Conservation (phyloP, 2,329 filamentous ascomycete genomes). For the Fusarium decemcellulare region DNA sequence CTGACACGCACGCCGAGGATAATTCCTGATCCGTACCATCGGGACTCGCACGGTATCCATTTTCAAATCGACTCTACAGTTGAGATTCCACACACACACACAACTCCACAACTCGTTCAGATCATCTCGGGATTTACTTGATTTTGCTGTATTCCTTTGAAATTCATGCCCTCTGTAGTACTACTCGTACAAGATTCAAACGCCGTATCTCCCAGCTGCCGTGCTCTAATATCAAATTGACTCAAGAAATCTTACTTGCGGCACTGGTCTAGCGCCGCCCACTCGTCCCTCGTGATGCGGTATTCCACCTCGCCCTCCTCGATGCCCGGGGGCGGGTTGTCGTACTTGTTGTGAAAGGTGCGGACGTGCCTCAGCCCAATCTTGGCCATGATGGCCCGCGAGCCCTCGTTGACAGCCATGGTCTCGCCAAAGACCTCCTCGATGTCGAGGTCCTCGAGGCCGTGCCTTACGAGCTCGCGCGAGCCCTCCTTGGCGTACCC, state of each 20-base stretch:
- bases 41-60: not conserved
- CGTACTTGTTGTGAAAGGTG: slow-evolving; percentile 45
- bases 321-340: slow-evolving; percentile 41
- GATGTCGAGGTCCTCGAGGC: slow-evolving; percentile 46
- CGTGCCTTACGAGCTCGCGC: slow-evolving; percentile 46
- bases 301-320: slow-evolving; percentile 49
- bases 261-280: slow-evolving; percentile 23
- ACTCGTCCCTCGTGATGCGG: slow-evolving; percentile 39
- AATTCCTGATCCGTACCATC: not conserved
- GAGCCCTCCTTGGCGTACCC: slow-evolving; percentile 51
- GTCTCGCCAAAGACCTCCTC: slow-evolving; percentile 46
- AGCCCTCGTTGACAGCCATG: slow-evolving; percentile 50
- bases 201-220: too few species aligned
- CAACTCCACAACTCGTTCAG: too few species aligned
- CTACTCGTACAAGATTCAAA: too few species aligned
- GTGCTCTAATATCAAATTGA: too few species aligned
- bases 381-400: slow-evolving; percentile 41
- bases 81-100: too few species aligned
- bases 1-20: not conserved
- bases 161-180: too few species aligned
- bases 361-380: slow-evolving; percentile 38
- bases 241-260: not conserved
- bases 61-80: too few species aligned
- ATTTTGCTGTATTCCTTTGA: too few species aligned
- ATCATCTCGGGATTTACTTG: too few species aligned